Percentiles rank a stretch among this genome's conserved stretches.
Evolutionary conservation across 2,329 filamentous ascomycete species (phyloP).

Genomic region (Neonectria coccinea): DNA sequence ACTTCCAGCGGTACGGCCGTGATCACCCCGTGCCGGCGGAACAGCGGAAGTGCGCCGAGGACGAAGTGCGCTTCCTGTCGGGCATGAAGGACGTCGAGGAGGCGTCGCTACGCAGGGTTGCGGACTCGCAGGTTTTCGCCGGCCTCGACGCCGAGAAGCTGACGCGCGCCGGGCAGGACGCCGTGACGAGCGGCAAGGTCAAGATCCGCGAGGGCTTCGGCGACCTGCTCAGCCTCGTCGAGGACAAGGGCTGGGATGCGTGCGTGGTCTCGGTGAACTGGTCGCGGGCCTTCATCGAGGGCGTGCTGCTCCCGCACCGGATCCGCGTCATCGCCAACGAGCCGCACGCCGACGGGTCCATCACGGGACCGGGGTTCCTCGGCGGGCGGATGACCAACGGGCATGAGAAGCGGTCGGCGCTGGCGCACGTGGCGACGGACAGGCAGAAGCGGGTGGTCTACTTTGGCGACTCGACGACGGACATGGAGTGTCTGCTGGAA

Average conservation of each 20-base stretch:
- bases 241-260: conserved; percentile 51
- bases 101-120: conserved; percentile 59
- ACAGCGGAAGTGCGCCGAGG: conserved; percentile 49
- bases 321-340: conserved; percentile 60
- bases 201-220: conserved; percentile 56
- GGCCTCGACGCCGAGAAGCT: conserved; percentile 52
- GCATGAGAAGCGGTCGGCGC: conserved; percentile 59
- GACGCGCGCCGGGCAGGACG: conserved; percentile 52
- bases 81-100: conserved; percentile 59
- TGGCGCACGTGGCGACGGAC: conserved; percentile 48
- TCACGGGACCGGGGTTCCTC: conserved; percentile 55
- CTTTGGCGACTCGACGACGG: conserved; percentile 69
- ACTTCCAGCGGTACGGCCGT: conserved; percentile 53
- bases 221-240: conserved; percentile 46
- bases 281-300: conserved; percentile 61
- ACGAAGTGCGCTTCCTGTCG: conserved; percentile 59
- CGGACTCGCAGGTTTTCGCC: conserved; percentile 58
- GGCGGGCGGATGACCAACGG: conserved; percentile 51
- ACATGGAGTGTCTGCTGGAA: conserved; percentile 64
- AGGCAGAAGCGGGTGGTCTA: conserved; percentile 56
- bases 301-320: conserved; percentile 52
- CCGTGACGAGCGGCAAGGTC: conserved; percentile 50
- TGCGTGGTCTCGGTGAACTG: conserved; percentile 65
- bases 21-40: conserved; percentile 49
- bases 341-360: conserved; percentile 51